Conservation (phyloP, 2,329 filamentous ascomycete species). For the Raffaelea ambrosiae region DNA sequence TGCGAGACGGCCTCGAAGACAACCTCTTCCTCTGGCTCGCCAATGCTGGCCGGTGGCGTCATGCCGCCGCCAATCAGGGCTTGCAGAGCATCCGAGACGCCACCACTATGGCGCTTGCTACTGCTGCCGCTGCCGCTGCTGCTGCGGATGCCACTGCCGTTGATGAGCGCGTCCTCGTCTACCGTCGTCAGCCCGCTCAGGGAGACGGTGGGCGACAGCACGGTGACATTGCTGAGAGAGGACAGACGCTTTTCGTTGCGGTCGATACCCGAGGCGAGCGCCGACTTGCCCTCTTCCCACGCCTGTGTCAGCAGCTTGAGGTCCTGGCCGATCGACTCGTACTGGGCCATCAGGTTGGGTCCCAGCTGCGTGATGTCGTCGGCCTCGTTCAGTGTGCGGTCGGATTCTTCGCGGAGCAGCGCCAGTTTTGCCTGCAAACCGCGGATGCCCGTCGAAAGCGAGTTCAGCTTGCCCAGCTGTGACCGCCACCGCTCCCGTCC, state of each 20-base stretch:
- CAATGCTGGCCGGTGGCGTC: slow-evolving; percentile 41
- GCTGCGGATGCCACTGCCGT: neutral
- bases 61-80: slow-evolving; percentile 55
- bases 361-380: slow-evolving; percentile 67
- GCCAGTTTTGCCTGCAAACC: slow-evolving; percentile 93
- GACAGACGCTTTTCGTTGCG: slow-evolving; percentile 65
- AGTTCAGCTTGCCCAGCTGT: slow-evolving; percentile 81
- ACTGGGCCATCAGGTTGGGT: slow-evolving; percentile 73
- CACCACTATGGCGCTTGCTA: slow-evolving; percentile 14
- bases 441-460: slow-evolving; percentile 81
- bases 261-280: slow-evolving; percentile 73
- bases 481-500: slow-evolving; percentile 76
- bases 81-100: slow-evolving; percentile 55
- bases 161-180: slow-evolving; percentile 29
- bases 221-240: slow-evolving; percentile 42
- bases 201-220: slow-evolving; percentile 52
- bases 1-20: slow-evolving; percentile 87
- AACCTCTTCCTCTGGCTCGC: slow-evolving; percentile 61
- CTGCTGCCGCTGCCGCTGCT: slow-evolving; percentile 1
- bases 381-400: slow-evolving; percentile 66
- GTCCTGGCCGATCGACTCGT: slow-evolving; percentile 88
- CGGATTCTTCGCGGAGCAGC: slow-evolving; percentile 81
- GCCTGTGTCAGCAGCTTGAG: slow-evolving; percentile 70
- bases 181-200: slow-evolving; percentile 60
- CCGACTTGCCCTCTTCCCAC: slow-evolving; percentile 82